phyloP scores from a whole-genome alignment of 176 grass and related monocot species.

The bread wheat (Triticum aestivum) region DNA sequence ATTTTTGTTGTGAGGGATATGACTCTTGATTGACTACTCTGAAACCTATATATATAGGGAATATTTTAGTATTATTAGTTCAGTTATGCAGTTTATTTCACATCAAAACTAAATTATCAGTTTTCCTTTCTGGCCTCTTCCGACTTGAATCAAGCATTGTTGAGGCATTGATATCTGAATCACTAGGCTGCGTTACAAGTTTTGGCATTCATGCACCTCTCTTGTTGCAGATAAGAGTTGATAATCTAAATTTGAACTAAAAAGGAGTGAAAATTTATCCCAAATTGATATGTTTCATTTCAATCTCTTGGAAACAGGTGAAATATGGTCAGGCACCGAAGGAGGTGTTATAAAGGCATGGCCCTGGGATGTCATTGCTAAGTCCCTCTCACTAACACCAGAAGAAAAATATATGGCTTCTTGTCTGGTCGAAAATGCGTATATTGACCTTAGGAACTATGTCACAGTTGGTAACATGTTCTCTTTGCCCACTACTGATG shows the following conservation, averaged over 20 bases:
- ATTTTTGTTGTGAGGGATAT: too few species aligned
- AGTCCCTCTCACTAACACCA: conserved; percentile 57
- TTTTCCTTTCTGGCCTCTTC: not conserved
- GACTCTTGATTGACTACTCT: not conserved
- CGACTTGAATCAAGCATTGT: not conserved
- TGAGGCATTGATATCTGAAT: conserved; percentile 10
- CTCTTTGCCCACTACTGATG: conserved; percentile 68
- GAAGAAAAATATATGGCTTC: conserved; percentile 72
- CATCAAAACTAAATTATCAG: not conserved
- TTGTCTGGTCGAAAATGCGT: conserved; percentile 67
- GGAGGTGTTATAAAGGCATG: conserved; percentile 79
- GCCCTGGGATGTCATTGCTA: conserved; percentile 83
- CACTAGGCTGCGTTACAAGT: not conserved
- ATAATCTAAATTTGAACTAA: not conserved
- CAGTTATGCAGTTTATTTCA: conserved; percentile 5
- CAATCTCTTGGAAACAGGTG: conserved; percentile 67
- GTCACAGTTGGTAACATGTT: conserved; percentile 61
- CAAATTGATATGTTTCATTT: conserved; percentile 39
- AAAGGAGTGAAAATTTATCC: not conserved
- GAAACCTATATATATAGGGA: conserved; percentile 5
- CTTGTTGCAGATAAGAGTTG: conserved; percentile 6
- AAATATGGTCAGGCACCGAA: conserved; percentile 96
- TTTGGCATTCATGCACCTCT: conserved; percentile 12
- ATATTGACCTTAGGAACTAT: conserved; percentile 73
- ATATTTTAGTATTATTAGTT: not conserved